Conservation (phyloP, 2,329 filamentous ascomycete genomes). For the Neurospora sp. region DNA sequence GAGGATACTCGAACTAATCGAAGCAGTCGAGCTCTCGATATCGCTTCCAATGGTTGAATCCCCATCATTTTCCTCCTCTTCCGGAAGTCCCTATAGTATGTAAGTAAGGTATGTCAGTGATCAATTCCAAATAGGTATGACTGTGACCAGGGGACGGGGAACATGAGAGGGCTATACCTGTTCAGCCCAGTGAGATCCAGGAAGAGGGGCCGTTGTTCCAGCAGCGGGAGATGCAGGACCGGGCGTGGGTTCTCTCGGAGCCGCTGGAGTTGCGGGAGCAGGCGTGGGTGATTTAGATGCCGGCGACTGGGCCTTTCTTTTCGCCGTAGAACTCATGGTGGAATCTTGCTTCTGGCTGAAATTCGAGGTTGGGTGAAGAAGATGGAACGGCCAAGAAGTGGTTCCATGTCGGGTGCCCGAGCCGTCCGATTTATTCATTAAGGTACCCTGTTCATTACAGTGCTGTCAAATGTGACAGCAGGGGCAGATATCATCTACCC, state of each 20-base stretch:
- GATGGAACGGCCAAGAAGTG: neutral
- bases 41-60: neutral
- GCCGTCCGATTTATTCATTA: neutral
- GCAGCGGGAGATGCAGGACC: neutral
- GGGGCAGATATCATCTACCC: neutral
- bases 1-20: slow-evolving; percentile 4
- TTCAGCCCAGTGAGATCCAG: neutral
- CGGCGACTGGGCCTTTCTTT: neutral
- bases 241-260: neutral
- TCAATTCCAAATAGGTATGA: neutral
- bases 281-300: neutral
- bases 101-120: neutral
- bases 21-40: slow-evolving; percentile 2
- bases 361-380: neutral
- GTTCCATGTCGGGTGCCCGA: neutral
- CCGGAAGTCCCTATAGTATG: neutral
- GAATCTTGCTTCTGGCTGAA: neutral
- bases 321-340: neutral
- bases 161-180: neutral
- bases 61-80: neutral
- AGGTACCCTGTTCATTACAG: too few species aligned
- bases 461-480: neutral
- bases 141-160: neutral
- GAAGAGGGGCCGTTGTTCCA: neutral
- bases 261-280: neutral